phyloP scores from a whole-genome alignment of 352 stramenopile species.

The Pseudoperonospora humuli region DNA sequence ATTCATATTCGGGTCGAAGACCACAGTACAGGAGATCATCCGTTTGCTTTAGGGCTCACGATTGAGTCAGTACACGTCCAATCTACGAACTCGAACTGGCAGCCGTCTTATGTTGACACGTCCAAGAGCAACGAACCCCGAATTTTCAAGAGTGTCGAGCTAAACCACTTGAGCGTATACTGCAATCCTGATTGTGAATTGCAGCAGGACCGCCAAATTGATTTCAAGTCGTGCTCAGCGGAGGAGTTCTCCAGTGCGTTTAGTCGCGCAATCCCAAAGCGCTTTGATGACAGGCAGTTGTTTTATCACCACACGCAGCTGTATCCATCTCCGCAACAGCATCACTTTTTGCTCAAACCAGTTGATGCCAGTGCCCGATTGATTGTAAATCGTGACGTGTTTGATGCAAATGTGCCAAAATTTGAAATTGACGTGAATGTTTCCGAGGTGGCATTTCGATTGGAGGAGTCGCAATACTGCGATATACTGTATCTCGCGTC shows the following conservation, averaged over 20 bases:
- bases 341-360: conserved; percentile 82
- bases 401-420: conserved; percentile 64
- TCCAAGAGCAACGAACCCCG: conserved; percentile 73
- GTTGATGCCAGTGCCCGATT: conserved; percentile 72
- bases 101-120: conserved; percentile 75
- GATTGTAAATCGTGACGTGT: conserved; percentile 78
- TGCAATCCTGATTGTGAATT: conserved; percentile 75
- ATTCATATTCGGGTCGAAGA: conserved; percentile 84
- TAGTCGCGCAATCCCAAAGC: conserved; percentile 72
- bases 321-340: conserved; percentile 63
- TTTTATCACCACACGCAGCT: conserved; percentile 51
- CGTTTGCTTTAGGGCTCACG: conserved; percentile 74
- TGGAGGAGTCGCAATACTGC: conserved; percentile 85
- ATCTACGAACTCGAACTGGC: conserved; percentile 85
- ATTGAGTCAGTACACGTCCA: conserved; percentile 79
- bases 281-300: conserved; percentile 56
- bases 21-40: conserved; percentile 64
- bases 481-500: conserved; percentile 77
- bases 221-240: conserved; percentile 64
- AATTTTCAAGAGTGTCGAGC: conserved; percentile 85
- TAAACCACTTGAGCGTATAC: conserved; percentile 85
- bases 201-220: conserved; percentile 37
- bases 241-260: conserved; percentile 77
- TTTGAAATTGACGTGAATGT: conserved; percentile 79
- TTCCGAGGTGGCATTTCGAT: conserved; percentile 63